These are phyloP conservation scores for Torulaspora maleeae DNA, from an alignment of 805 yeast species.

Conservation along the genomic window DNA sequence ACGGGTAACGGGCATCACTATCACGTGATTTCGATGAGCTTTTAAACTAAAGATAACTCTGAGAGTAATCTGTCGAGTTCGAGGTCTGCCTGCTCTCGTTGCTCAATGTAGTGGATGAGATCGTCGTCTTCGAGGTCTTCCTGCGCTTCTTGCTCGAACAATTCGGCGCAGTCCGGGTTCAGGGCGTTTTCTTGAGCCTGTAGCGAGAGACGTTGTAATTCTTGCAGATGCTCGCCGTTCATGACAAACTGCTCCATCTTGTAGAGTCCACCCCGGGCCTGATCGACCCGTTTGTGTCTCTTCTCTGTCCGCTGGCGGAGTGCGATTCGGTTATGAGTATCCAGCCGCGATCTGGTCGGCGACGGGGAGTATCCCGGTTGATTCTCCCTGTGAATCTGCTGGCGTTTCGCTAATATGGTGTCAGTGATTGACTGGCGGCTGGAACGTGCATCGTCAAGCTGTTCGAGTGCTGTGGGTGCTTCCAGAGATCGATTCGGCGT, in stretches of 20 bases:
- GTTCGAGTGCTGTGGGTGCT: background rate
- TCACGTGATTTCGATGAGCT: background rate
- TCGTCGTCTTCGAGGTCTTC: constrained; percentile 29
- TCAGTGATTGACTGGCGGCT: constrained; percentile 8
- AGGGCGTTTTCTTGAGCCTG: constrained; percentile 23
- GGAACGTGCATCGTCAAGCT: background rate
- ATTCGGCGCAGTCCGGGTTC: constrained; percentile 19
- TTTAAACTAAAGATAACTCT: constrained; percentile 5
- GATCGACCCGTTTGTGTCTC: constrained; percentile 9
- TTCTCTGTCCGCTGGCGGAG: constrained; percentile 4
- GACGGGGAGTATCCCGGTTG: constrained; percentile 10
- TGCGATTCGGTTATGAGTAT: constrained; percentile 2
- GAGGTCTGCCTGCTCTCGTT: constrained; percentile 15
- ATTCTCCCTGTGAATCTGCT: constrained; percentile 2
- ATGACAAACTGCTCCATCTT: constrained; percentile 31
- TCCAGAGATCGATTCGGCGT: background rate
- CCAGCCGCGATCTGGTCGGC: constrained; percentile 8
- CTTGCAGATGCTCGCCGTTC: constrained; percentile 20
- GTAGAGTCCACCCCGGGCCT: constrained; percentile 26
- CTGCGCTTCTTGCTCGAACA: constrained; percentile 17
- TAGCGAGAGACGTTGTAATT: constrained; percentile 13
- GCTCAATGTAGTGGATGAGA: constrained; percentile 21
- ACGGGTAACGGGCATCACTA: background rate
- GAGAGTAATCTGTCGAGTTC: constrained; percentile 21
- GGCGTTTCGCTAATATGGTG: constrained; percentile 8